Evolutionary conservation across 495 filamentous ascomycete genomes (phyloP), one percentile per base, ranked within the genome.

Genomic region (Talaromyces nanjingensis): DNA sequence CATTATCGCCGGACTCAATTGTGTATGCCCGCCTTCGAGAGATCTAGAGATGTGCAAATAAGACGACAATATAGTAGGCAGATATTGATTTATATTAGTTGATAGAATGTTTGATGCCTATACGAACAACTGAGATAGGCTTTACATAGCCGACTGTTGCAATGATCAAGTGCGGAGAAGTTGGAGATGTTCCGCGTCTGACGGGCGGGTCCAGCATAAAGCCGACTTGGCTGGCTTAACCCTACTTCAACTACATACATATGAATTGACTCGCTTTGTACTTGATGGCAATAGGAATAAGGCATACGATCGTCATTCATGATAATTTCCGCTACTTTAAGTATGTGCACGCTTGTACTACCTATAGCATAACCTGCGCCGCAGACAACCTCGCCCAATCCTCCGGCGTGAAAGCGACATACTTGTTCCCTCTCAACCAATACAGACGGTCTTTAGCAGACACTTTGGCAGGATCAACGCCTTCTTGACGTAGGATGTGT

Each of bases 321-420:
- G 18, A 49, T 49, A 49, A 4, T 27, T 27, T 27, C 53, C 2
- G 11, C 22, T 22, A 56, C 14, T 22, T 24, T 54, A 25, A 5
- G 47, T 11, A 52, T 9, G 14, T 11, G 47, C 1, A 7, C 4
- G 14, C 16, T 24, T 11, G 9, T 16, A 27, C 27, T 16, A 47
- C 18, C 70, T 67, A 94, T 62, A 96, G 77, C 74, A 85, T 92
- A 22, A 91, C 88, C 65, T 81, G 79, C 8, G 91, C 91, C 12
- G 76, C 83, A 53, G 77, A 82, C 69, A 97, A 67, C 49, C 75
- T 80, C 39, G 83, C 76, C 90, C 91, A 93, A 52, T 96, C 88
- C 65, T 74, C 75, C 66, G 74, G 69, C 20, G 73, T 73, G 69
- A 97, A 96, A 34, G 70, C 80, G 12, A 84, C 84, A 74, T 96